Evolutionary conservation across 495 filamentous ascomycete genomes (phyloP).

Genomic region (Elasticomyces elasticus): DNA sequence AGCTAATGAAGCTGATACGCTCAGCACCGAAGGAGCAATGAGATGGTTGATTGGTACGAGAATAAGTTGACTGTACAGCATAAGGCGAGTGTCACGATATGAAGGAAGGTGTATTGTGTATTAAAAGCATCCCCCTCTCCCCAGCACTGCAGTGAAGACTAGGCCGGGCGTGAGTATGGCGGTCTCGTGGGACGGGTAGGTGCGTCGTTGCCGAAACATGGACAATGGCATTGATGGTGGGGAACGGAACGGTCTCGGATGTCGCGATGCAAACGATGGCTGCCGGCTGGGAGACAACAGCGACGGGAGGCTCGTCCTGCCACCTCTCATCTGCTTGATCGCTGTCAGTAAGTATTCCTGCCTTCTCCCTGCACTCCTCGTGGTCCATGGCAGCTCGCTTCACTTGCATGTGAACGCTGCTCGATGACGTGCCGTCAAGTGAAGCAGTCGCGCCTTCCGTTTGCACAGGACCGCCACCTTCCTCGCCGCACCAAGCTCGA

Average conservation of each 20-base stretch:
- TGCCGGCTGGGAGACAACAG: not conserved
- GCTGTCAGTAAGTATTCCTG: not conserved
- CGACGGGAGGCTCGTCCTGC: not conserved
- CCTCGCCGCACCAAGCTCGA: not conserved
- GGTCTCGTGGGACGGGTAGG: not conserved
- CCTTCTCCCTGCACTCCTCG: too few species aligned
- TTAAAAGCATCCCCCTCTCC: not conserved
- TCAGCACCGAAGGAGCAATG: conserved; percentile 43
- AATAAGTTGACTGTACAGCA: not conserved
- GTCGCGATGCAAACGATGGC: not conserved
- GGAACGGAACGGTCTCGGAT: conserved; percentile 3
- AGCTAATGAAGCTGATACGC: conserved; percentile 69
- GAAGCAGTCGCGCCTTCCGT: conserved; percentile 4
- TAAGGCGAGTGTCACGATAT: not conserved
- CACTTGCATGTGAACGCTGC: not conserved
- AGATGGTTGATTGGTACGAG: not conserved
- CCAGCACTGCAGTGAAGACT: not conserved
- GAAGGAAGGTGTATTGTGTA: not conserved
- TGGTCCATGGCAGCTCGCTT: not conserved
- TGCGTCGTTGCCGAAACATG: not conserved
- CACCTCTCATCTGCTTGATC: not conserved
- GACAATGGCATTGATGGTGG: conserved; percentile 10
- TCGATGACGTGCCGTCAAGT: not conserved
- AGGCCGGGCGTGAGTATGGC: not conserved
- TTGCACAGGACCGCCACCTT: not conserved